Evolutionary conservation across 352 stramenopile genomes (phyloP), one percentile per base, ranked within the genome.

Genomic region (Salisapilia sapeloensis): DNA sequence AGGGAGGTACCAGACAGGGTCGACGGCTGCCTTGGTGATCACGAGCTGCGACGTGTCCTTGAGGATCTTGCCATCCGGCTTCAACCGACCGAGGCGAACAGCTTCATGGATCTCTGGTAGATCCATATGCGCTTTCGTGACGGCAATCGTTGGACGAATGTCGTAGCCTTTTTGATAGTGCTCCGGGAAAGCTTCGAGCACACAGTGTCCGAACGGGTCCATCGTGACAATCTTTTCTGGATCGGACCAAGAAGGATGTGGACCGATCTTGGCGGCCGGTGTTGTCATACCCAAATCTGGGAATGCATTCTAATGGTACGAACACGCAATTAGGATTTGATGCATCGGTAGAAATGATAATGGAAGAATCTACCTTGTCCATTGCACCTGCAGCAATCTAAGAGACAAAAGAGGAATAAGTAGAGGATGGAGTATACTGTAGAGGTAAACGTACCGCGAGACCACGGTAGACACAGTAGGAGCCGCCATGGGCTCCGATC

Each of bases 1-100:
- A 6, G 95, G 95, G 24, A 99, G 71, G 52, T 99, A 98, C 95
- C 95, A 99, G 30, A 99, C 95, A 1, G 94, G 94, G 56, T 99
- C 95, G 40, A 99, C 97, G 3, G 95, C 95, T 28, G 93, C 94
- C 69, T 99, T 96, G 4, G 84, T 95, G 38, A 96, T 91, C 33
- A 94, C 72, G 27, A 92, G 63, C 47, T 96, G 85, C 22, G 72
- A 81, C 17, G 79, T 81, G 9, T 75, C 60, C 46, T 85, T 95
- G 18, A 96, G 53, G 35, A 96, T 96, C 56, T 97, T 97, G 16
- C 94, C 94, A 50, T 99, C 95, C 0, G 93, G 81, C 35, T 92
- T 91, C 6, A 99, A 56, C n/a, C 93, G 65, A 14, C 89, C 90
- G 13, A 87, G 48, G 20, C 79, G 67, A 6, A 99, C 44, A 0